These are phyloP conservation scores for Acrasis kona DNA, from an alignment of 78 protist genomes.

Conservation along the genomic window DNA sequence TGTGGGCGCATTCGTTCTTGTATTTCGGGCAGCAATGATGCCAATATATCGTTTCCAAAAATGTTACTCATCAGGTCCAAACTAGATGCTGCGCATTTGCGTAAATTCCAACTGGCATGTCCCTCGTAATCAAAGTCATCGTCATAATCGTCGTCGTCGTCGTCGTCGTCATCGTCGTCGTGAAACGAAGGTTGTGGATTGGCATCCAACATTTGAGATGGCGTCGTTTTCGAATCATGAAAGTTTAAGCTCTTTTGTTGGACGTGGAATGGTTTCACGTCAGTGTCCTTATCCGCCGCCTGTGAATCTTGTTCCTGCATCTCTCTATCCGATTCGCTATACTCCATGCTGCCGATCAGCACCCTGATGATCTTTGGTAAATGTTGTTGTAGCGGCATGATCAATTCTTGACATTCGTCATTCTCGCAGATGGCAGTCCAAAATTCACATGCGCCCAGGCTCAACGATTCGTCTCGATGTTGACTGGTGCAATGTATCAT, in stretches of 20 bases:
- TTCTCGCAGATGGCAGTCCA: background rate
- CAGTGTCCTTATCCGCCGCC: background rate
- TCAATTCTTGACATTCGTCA: background rate
- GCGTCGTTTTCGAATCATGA: background rate
- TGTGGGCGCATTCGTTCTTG: background rate
- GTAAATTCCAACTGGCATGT: background rate
- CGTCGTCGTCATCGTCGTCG: slow-evolving; percentile 8
- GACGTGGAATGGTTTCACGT: background rate
- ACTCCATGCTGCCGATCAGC: background rate
- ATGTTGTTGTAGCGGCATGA: background rate
- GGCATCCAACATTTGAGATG: background rate
- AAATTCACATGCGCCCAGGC: background rate
- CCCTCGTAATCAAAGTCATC: too few species aligned
- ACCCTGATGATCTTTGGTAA: background rate
- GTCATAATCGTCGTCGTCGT: background rate
- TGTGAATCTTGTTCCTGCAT: background rate
- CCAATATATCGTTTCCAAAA: background rate
- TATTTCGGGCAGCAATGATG: background rate
- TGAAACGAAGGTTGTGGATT: background rate
- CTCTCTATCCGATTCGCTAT: background rate
- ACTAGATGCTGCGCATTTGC: background rate
- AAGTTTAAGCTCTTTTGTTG: background rate
- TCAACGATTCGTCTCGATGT: background rate
- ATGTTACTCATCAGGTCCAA: background rate
- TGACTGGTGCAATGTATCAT: background rate